These are phyloP conservation scores for Epichloe gansuensis DNA, from an alignment of 2,329 filamentous ascomycete genomes.

Conservation along the genomic window DNA sequence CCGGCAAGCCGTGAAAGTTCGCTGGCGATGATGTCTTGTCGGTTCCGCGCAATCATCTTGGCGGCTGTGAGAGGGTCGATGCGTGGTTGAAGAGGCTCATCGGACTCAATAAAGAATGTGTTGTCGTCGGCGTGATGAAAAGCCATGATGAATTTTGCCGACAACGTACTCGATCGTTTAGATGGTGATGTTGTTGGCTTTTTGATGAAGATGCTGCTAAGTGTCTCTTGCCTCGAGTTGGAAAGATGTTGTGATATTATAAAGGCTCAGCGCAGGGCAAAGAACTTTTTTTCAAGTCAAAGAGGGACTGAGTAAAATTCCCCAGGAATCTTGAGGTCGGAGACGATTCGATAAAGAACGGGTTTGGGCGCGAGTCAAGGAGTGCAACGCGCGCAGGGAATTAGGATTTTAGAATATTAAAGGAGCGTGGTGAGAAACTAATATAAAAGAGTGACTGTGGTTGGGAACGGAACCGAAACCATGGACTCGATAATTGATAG, in stretches of 20 bases:
- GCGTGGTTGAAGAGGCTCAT: constrained; percentile 37
- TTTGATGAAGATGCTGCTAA: background rate
- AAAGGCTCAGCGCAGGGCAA: background rate
- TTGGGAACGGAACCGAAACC: constrained; percentile 33
- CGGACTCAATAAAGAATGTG: constrained; percentile 43
- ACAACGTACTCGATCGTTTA: constrained; percentile 6
- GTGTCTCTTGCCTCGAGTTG: background rate
- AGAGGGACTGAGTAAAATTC: constrained; percentile 35
- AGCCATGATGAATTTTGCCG: constrained; percentile 28
- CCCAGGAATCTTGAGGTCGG: constrained; percentile 37
- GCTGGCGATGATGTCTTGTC: constrained; percentile 77
- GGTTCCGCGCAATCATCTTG: constrained; percentile 65
- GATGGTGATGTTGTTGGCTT: constrained; percentile 7
- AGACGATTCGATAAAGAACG: constrained; percentile 28
- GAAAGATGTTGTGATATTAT: constrained; percentile 14
- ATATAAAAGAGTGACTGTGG: constrained; percentile 45
- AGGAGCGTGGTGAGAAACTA: constrained; percentile 38
- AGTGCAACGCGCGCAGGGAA: constrained; percentile 29
- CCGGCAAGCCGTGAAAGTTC: constrained; percentile 75
- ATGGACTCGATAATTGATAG: constrained; percentile 24
- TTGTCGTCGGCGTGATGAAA: constrained; percentile 30
- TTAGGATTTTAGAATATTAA: constrained; percentile 46
- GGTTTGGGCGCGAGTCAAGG: constrained; percentile 17
- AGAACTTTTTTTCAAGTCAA: constrained; percentile 19
- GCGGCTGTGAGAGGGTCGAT: constrained; percentile 63